These are phyloP conservation scores for Alternaria angustiovoidea DNA, from an alignment of 2,329 filamentous ascomycete species.

Conservation along the genomic window DNA sequence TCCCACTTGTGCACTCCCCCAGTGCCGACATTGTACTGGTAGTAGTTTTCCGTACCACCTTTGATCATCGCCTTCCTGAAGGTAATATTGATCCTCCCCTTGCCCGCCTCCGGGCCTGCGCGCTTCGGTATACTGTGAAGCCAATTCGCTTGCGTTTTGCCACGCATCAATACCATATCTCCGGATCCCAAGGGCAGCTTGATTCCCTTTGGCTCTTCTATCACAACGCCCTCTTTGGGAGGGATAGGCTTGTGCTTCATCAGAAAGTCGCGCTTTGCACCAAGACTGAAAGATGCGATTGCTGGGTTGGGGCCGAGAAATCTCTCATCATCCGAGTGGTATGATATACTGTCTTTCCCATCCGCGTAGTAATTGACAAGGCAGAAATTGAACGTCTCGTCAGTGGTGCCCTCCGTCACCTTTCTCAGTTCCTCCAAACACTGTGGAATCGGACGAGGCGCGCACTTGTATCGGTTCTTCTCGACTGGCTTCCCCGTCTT, in stretches of 20 bases:
- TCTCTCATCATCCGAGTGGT: conserved; percentile 81
- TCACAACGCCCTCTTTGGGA: conserved; percentile 42
- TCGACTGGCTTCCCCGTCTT: conserved; percentile 52
- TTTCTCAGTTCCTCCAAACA: conserved; percentile 71
- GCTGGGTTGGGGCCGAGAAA: conserved; percentile 75
- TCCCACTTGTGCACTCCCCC: conserved; percentile 76
- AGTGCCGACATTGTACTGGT: conserved; percentile 80
- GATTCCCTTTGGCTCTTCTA: conserved; percentile 52
- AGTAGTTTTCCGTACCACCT: conserved; percentile 82
- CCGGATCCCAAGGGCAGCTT: conserved; percentile 69
- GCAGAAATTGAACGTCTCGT: conserved; percentile 77
- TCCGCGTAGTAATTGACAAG: conserved; percentile 86
- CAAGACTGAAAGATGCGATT: conserved; percentile 78
- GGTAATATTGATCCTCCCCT: conserved; percentile 77
- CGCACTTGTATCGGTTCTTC: conserved; percentile 63
- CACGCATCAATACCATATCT: conserved; percentile 82
- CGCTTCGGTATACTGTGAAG: conserved; percentile 80
- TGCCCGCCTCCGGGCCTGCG: conserved; percentile 67
- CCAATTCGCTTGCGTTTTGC: conserved; percentile 75
- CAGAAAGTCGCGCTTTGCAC: conserved; percentile 76
- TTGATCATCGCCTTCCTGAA: conserved; percentile 75
- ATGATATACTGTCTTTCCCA: conserved; percentile 78
- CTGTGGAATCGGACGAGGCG: conserved; percentile 73
- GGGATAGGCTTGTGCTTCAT: conserved; percentile 77
- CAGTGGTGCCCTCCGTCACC: conserved; percentile 71